A percentile compares a stretch with the other conserved stretches of the same genome.
Conservation (phyloP, 495 filamentous ascomycete genomes). For the Penicillium antarcticum region DNA sequence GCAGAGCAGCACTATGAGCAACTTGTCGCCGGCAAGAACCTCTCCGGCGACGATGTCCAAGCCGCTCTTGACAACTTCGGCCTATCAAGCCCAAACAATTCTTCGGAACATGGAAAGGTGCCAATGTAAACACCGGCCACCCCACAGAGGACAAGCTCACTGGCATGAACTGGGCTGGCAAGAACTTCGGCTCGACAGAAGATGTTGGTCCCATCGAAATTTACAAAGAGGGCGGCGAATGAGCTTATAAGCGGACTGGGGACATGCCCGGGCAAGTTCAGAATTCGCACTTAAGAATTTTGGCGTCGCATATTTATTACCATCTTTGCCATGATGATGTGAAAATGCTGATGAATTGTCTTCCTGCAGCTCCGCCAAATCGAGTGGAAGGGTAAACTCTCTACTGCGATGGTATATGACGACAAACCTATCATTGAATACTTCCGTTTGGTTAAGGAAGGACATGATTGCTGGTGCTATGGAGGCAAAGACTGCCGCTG, state of each 20-base stretch:
- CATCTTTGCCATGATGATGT: not conserved
- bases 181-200: constrained; percentile 21
- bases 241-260: constrained; percentile 13
- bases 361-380: constrained; percentile 21
- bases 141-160: constrained; percentile 14
- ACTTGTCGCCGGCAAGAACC: constrained; percentile 5
- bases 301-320: not conserved
- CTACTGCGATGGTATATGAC: constrained; percentile 29
- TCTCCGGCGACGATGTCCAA: constrained; percentile 9
- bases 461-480: constrained; percentile 27
- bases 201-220: constrained; percentile 29
- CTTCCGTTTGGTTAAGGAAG: constrained; percentile 24
- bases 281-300: not conserved
- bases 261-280: constrained; percentile 14
- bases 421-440: constrained; percentile 28
- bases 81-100: constrained; percentile 12
- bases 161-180: constrained; percentile 23
- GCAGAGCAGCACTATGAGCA: constrained; percentile 15
- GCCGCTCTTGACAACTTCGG: constrained; percentile 14
- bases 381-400: constrained; percentile 16
- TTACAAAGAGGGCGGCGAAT: constrained; percentile 10
- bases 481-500: constrained; percentile 18
- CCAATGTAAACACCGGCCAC: constrained; percentile 23
- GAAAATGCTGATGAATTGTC: not conserved
- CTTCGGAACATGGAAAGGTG: constrained; percentile 22